Conservation (phyloP, 2,329 filamentous ascomycete genomes). For the Alternaria gansuensis region DNA sequence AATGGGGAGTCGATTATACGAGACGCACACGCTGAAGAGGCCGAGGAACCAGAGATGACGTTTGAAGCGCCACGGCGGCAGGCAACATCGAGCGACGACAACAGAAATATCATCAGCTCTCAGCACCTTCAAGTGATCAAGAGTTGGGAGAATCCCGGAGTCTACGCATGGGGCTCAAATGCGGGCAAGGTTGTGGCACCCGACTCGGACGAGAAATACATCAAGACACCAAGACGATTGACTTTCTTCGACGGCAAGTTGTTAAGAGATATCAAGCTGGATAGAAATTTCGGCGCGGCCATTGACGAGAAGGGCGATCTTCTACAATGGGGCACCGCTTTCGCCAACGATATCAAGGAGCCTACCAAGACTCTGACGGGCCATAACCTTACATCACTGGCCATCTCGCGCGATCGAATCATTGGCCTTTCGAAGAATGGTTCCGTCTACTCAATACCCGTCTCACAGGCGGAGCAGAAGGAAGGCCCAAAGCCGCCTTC, state of each 20-base stretch:
- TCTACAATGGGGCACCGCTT: conserved; percentile 88
- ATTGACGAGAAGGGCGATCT: conserved; percentile 88
- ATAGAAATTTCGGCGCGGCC: conserved; percentile 82
- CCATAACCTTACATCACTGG: conserved; percentile 79
- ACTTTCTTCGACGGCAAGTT: conserved; percentile 84
- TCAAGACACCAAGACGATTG: conserved; percentile 84
- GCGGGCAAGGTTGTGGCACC: conserved; percentile 84
- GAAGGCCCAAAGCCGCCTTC: conserved; percentile 71
- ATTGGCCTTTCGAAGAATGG: conserved; percentile 79
- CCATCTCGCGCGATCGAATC: conserved; percentile 82
- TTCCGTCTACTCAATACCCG: conserved; percentile 83
- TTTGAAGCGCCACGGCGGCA: conserved; percentile 73
- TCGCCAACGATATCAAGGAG: conserved; percentile 68
- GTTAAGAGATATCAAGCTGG: conserved; percentile 86
- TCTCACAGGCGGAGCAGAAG: conserved; percentile 75
- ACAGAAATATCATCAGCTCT: conserved; percentile 78
- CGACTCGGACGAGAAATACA: conserved; percentile 75
- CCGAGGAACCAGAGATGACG: conserved; percentile 65
- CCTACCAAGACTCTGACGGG: conserved; percentile 79
- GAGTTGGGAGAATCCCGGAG: conserved; percentile 82
- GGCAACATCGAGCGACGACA: conserved; percentile 71
- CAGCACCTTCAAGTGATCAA: conserved; percentile 88
- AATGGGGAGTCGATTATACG: conserved; percentile 52
- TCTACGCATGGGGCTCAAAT: conserved; percentile 95
- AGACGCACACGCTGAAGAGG: conserved; percentile 60